These are phyloP conservation scores for Arctium minus DNA, from an alignment of 129 eudicot genomes.

Conservation along the genomic window DNA sequence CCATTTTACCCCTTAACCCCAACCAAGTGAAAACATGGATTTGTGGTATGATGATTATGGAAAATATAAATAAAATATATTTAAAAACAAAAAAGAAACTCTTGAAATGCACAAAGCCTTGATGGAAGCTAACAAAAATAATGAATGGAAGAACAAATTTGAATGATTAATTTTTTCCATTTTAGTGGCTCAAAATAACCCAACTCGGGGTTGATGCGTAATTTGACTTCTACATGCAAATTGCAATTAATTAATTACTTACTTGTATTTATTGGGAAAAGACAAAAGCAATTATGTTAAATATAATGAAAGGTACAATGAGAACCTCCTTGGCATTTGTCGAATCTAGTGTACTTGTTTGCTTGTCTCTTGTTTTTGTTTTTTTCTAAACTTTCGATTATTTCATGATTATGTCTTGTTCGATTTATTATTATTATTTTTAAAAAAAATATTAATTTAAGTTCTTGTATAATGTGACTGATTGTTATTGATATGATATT, in stretches of 20 bases:
- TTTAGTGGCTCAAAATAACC: slow-evolving; percentile 38
- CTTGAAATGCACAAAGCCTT: slow-evolving; percentile 24
- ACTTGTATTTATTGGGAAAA: slow-evolving; percentile 13
- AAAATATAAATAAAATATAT: not conserved
- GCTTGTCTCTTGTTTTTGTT: slow-evolving; percentile 37
- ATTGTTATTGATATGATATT: not conserved
- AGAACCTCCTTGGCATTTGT: slow-evolving; percentile 42
- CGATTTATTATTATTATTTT: not conserved
- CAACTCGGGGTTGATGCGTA: slow-evolving; percentile 32
- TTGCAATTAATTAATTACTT: slow-evolving; percentile 10
- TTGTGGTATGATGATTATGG: not conserved
- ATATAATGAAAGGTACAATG: slow-evolving; percentile 23
- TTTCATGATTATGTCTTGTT: slow-evolving; percentile 28
- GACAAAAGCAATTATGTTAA: slow-evolving; percentile 29
- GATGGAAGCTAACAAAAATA: slow-evolving; percentile 28
- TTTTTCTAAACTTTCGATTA: slow-evolving; percentile 13
- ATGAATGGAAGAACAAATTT: slow-evolving; percentile 25
- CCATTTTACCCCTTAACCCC: not conserved
- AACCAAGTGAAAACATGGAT: not conserved
- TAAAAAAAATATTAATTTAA: not conserved
- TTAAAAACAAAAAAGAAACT: not conserved
- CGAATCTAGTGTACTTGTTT: slow-evolving; percentile 39
- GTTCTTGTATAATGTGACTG: too few relatives aligned
- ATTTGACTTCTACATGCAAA: slow-evolving; percentile 34
- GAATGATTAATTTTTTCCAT: slow-evolving; percentile 13